Percentiles rank a stretch among this genome's conserved stretches.
Conservation (phyloP, 306 rosid species). For the Quercus alba region DNA sequence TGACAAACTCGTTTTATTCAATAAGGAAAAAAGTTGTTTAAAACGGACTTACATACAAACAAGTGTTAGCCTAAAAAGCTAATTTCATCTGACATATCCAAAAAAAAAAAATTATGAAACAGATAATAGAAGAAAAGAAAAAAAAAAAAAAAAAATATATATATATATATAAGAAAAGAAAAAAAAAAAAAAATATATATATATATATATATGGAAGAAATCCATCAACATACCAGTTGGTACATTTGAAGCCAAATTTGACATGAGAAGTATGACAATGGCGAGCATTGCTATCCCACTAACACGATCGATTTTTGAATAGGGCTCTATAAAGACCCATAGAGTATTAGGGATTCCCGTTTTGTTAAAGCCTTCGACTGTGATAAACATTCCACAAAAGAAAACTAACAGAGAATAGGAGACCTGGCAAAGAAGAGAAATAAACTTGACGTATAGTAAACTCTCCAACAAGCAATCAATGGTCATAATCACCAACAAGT, state of each 20-base stretch:
- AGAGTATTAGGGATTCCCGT: conserved; percentile 83
- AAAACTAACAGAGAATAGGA: conserved; percentile 87
- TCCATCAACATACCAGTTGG: conserved; percentile 67
- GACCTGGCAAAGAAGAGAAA: conserved; percentile 51
- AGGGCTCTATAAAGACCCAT: conserved; percentile 81
- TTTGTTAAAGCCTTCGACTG: conserved; percentile 86
- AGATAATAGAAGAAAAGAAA: neutral
- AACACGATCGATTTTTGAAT: conserved; percentile 50
- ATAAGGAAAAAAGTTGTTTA: neutral
- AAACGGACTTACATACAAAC: neutral
- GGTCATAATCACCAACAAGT: neutral
- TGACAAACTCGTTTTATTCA: too few relatives aligned
- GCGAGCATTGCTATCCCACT: conserved; percentile 66
- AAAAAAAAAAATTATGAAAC: neutral
- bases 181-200: too few relatives aligned
- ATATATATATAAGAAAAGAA: too few relatives aligned
- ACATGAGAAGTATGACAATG: conserved; percentile 60
- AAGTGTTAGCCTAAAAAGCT: neutral
- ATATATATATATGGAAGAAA: neutral
- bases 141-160: too few relatives aligned
- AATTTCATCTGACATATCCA: neutral
- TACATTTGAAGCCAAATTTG: conserved; percentile 92
- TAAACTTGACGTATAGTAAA: conserved; percentile 1
- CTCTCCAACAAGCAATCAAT: neutral
- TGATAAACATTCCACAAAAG: conserved; percentile 95